Conservation (phyloP, 2,329 filamentous ascomycete genomes). For the Geosmithia flava region DNA sequence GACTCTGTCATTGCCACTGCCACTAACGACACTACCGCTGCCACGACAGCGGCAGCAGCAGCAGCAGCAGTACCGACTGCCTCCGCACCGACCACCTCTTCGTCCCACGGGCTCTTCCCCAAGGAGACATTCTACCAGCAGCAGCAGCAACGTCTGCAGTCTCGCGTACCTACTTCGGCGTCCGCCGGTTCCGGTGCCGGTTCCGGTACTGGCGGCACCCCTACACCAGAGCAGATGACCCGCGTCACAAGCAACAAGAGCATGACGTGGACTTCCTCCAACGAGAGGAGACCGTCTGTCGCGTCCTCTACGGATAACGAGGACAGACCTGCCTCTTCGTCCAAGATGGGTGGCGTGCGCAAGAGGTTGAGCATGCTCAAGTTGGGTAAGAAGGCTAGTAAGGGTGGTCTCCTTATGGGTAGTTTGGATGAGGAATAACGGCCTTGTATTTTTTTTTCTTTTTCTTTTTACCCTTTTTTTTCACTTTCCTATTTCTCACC, state of each 20-base stretch:
- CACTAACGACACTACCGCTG: background rate
- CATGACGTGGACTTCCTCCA: conserved; percentile 8
- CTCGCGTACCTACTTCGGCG: conserved; percentile 6
- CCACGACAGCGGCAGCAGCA: background rate
- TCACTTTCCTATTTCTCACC: background rate
- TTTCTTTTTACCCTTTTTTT: background rate
- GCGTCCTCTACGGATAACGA: background rate
- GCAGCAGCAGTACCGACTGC: background rate
- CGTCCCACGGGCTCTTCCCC: background rate
- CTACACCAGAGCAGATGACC: conserved; percentile 22
- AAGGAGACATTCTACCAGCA: background rate
- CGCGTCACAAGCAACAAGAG: conserved; percentile 9
- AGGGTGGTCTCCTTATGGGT: conserved; percentile 34
- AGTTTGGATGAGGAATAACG: conserved; percentile 43
- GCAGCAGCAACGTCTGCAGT: background rate
- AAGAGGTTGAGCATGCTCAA: conserved; percentile 71
- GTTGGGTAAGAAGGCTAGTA: conserved; percentile 50
- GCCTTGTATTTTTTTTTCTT: conserved; percentile 18
- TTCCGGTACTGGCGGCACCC: conserved; percentile 7
- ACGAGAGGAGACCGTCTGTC: conserved; percentile 1
- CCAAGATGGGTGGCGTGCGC: conserved; percentile 52
- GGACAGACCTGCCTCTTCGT: conserved; percentile 1
- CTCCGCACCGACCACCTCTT: background rate
- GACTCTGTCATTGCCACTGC: conserved; percentile 15
- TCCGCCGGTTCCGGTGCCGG: conserved; percentile 14